Evolutionary conservation across 2,329 filamentous ascomycete species (phyloP).

Genomic region (Amesomyces nigricolor): DNA sequence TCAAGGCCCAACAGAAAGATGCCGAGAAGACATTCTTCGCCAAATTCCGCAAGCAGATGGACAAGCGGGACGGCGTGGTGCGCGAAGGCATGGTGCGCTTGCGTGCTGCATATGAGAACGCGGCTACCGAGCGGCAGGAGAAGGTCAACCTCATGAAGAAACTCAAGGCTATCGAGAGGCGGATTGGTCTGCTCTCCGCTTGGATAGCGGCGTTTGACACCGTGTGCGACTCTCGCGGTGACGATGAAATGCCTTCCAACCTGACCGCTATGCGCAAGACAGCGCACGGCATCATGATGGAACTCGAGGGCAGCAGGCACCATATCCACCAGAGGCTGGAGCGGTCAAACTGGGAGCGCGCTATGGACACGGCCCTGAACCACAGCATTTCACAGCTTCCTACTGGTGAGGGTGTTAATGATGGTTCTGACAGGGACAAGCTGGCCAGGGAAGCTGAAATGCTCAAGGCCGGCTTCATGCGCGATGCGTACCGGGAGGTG

Average conservation of each 20-base stretch:
- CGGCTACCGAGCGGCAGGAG: constrained; percentile 69
- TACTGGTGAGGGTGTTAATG: constrained; percentile 58
- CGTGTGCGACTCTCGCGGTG: constrained; percentile 67
- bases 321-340: constrained; percentile 82
- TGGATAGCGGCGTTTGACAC: constrained; percentile 92
- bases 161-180: constrained; percentile 72
- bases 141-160: constrained; percentile 75
- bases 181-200: constrained; percentile 77
- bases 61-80: constrained; percentile 71
- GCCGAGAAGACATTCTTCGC: constrained; percentile 73
- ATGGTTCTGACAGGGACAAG: constrained; percentile 63
- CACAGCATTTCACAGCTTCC: constrained; percentile 76
- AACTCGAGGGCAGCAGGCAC: constrained; percentile 83
- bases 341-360: constrained; percentile 79
- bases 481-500: constrained; percentile 71
- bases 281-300: constrained; percentile 79
- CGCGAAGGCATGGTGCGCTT: constrained; percentile 77
- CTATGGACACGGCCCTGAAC: constrained; percentile 79
- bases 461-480: constrained; percentile 73
- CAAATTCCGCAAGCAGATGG: constrained; percentile 86
- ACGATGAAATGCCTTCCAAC: constrained; percentile 61
- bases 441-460: constrained; percentile 79
- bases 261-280: constrained; percentile 76
- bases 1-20: constrained; percentile 89
- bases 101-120: constrained; percentile 77